These are phyloP conservation scores for Podospora fimiseda DNA, from an alignment of 495 filamentous ascomycete species.

Conservation along the genomic window DNA sequence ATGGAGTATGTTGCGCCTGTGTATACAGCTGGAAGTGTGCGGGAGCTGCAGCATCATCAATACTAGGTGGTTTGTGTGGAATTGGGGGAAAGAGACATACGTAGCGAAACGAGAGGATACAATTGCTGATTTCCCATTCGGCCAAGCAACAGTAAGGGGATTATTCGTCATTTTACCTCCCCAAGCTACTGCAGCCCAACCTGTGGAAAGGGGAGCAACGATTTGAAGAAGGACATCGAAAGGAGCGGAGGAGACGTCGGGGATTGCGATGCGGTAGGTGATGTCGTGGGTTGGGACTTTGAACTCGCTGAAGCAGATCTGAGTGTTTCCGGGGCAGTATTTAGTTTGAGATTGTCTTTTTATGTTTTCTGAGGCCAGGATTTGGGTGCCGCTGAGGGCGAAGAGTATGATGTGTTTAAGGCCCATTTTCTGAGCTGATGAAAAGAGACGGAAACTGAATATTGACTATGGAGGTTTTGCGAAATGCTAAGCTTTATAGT, in stretches of 20 bases:
- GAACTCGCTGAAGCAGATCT: conserved; percentile 35
- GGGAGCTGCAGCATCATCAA: conserved; percentile 27
- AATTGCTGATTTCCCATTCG: conserved; percentile 28
- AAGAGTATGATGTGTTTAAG: conserved; percentile 11
- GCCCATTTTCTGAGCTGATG: conserved; percentile 9
- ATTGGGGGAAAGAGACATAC: conserved; percentile 25
- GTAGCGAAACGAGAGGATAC: conserved; percentile 40
- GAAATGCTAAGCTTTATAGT: neutral
- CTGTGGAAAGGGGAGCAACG: conserved; percentile 33
- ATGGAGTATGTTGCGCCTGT: conserved; percentile 36
- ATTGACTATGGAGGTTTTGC: neutral
- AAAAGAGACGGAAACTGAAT: neutral
- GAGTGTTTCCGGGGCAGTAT: conserved; percentile 33
- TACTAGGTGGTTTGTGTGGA: too few relatives aligned
- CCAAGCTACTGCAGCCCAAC: conserved; percentile 45
- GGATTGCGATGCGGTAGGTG: conserved; percentile 43
- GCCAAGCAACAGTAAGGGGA: conserved; percentile 42
- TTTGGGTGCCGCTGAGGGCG: conserved; percentile 14
- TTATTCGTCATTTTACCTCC: conserved; percentile 46
- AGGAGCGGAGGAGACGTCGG: conserved; percentile 32
- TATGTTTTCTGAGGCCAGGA: too few relatives aligned
- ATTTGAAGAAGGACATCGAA: conserved; percentile 46
- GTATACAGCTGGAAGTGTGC: conserved; percentile 33
- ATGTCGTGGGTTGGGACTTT: conserved; percentile 31
- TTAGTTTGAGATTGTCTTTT: conserved; percentile 22